phyloP scores from a whole-genome alignment of 129 eudicot species.

The Artemisia annua region DNA sequence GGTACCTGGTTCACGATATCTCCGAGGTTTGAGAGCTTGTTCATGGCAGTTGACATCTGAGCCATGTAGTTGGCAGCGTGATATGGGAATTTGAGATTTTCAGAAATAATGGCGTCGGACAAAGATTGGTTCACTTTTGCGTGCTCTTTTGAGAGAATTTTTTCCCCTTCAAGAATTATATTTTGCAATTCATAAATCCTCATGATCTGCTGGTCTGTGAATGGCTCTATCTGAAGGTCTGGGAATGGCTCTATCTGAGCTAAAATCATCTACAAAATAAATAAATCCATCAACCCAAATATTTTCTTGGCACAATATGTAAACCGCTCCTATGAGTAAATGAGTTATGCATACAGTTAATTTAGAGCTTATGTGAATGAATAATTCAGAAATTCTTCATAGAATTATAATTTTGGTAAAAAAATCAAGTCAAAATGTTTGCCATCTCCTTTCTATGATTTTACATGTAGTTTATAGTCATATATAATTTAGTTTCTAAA shows the following conservation, averaged over 20 bases:
- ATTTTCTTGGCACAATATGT: background rate
- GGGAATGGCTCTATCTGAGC: constrained; percentile 4
- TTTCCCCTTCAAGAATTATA: background rate
- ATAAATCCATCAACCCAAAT: background rate
- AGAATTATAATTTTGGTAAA: background rate
- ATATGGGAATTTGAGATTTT: background rate
- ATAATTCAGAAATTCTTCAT: background rate
- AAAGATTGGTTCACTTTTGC: constrained; percentile 2
- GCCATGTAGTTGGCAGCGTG: constrained; percentile 12
- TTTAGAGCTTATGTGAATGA: background rate
- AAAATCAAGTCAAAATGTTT: background rate
- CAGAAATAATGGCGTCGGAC: background rate
- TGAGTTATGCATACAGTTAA: constrained; percentile 7
- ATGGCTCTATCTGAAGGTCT: constrained; percentile 6
- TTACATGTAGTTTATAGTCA: background rate
- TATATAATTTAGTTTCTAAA: background rate
- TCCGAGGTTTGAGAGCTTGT: background rate
- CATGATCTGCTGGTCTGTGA: constrained; percentile 5
- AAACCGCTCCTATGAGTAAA: background rate
- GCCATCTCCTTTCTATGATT: background rate
- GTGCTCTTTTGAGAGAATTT: background rate
- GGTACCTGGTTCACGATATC: constrained; percentile 13
- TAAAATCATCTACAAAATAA: background rate
- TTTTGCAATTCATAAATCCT: background rate
- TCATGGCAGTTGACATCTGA: constrained; percentile 6